Evolutionary conservation across 2,329 filamentous ascomycete genomes (phyloP).

Genomic region (Cercospora nicotianae): DNA sequence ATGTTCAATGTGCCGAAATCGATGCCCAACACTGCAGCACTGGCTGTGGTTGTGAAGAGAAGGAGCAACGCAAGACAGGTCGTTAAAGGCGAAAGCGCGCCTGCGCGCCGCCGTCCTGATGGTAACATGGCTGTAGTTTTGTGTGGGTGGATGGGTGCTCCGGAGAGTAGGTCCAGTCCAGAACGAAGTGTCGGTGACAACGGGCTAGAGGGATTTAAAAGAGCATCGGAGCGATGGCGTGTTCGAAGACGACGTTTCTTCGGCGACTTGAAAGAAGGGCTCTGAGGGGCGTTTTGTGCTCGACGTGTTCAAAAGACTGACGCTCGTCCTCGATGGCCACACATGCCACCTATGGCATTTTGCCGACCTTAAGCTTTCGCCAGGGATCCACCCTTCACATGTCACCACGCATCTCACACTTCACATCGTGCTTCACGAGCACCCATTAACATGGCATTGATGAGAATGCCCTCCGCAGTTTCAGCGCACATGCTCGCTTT

Average conservation of each 20-base stretch:
- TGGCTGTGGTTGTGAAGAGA: constrained; percentile 58
- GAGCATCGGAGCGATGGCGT: not conserved
- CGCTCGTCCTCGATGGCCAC: not conserved
- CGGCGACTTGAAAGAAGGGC: not conserved
- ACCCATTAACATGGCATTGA: no score
- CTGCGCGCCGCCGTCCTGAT: constrained; percentile 31
- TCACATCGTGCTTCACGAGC: not conserved
- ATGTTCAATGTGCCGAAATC: constrained; percentile 96
- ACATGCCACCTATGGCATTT: constrained; percentile 12
- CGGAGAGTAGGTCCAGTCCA: not conserved
- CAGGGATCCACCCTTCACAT: not conserved
- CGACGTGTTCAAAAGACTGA: constrained; percentile 12
- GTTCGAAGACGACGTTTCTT: not conserved
- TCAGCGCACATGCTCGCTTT: not conserved
- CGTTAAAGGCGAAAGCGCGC: constrained; percentile 27
- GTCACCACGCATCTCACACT: not conserved
- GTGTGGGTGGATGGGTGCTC: constrained; percentile 1
- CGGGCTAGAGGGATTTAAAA: not conserved
- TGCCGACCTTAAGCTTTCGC: constrained; percentile 4
- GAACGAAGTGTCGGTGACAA: constrained; percentile 1
- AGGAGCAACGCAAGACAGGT: constrained; percentile 46
- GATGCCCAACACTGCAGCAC: constrained; percentile 76
- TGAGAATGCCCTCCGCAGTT: no score
- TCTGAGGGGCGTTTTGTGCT: not conserved
- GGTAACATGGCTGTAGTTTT: constrained; percentile 26